Base-by-base conservation (phyloP, 2,329 filamentous ascomycete genomes). In the Ceratocystis eucalypticola region DNA sequence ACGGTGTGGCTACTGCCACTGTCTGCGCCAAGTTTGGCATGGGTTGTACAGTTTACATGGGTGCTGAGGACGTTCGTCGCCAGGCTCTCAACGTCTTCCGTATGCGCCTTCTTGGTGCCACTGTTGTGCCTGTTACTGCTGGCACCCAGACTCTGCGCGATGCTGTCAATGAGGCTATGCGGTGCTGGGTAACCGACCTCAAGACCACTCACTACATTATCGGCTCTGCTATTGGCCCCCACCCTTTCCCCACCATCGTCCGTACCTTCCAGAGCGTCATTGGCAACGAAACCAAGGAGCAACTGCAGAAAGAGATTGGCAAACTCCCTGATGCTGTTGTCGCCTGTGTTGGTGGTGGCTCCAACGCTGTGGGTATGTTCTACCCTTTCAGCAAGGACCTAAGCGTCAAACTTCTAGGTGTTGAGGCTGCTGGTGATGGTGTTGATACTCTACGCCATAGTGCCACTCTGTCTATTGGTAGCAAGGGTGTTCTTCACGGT, bases 21-120 rank as follows among this genome's bases (percentile, higher is more conserved):
- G 91, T 97, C 28, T 97, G 94, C 73, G 94, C 94, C 74, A 96
- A 96, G 78, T 97, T 99, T 73, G 91, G 91, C 73, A 93, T 99
- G 92, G 88, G 93, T 75, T 99, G 94, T 75, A 96, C 91, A 37
- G 89, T 99, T 66, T 99, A 92, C 78, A 99, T 99, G 94, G 94
- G 94, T 72, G 68, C 68, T 72, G 94, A 99, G 78, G 94, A 99
- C 73, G 94, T 97, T 64, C 88, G 94, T 67, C 87, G 94, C 71
- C 94, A 99, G 76, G 93, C 94, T 1, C 82, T 99, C 67, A 99
- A 99, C 76, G 94, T 99, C 48, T 99, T 99, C 84, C 88, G 94
- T 57, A 99, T 99, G 84, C 94, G 95, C 76, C 83, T 99, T 10
- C 87, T 99, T 5, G 94, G 94, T 68, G 94, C 94, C 62, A 88